phyloP scores from a whole-genome alignment of 495 filamentous ascomycete genomes.

The Sordaria brevicollis region DNA sequence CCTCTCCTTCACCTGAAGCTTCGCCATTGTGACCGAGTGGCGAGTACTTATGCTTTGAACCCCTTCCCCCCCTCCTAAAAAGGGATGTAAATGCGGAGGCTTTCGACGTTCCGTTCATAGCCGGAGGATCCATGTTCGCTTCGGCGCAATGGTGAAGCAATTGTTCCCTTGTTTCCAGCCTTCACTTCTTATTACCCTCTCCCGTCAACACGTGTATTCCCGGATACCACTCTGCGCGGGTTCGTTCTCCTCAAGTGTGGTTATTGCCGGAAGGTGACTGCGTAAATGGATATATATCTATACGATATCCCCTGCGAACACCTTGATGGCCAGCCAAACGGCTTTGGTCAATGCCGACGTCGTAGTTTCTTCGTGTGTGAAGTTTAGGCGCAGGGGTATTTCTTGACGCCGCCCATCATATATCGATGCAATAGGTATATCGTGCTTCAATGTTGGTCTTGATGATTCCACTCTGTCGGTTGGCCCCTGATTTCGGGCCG shows the following conservation, averaged over 20 bases:
- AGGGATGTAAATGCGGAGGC: neutral
- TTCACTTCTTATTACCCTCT: neutral
- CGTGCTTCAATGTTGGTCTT: neutral
- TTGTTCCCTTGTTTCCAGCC: neutral
- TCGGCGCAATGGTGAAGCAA: neutral
- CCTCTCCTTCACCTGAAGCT: neutral
- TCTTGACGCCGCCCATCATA: neutral
- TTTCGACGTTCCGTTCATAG: neutral
- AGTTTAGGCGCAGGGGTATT: neutral
- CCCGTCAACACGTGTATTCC: neutral
- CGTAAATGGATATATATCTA: neutral
- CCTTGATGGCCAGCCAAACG: neutral
- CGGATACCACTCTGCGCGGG: neutral
- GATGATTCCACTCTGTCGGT: neutral
- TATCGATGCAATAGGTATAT: neutral
- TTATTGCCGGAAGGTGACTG: neutral
- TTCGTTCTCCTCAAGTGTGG: neutral
- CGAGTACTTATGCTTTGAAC: neutral
- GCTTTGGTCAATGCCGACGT: neutral
- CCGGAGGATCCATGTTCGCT: neutral
- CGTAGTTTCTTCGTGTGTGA: neutral
- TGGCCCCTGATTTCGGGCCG: neutral
- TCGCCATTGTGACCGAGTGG: neutral
- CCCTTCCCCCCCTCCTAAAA: neutral
- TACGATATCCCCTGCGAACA: neutral